These are phyloP conservation scores for Elasticomyces elasticus DNA, from an alignment of 495 filamentous ascomycete genomes.

Conservation along the genomic window DNA sequence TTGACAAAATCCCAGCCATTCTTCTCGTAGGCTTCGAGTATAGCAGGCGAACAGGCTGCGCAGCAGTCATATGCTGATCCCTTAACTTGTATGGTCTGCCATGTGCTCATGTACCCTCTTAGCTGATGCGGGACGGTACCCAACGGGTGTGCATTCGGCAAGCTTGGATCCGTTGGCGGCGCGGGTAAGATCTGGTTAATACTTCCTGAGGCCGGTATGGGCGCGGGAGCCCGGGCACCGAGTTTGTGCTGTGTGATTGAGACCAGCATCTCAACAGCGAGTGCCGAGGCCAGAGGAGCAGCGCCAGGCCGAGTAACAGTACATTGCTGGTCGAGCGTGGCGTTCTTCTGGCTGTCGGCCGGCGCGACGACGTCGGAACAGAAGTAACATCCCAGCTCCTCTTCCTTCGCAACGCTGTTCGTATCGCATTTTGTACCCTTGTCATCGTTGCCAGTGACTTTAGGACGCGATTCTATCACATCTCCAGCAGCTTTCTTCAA, in stretches of 20 bases:
- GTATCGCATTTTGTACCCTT: neutral
- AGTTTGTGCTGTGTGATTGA: slow-evolving; percentile 79
- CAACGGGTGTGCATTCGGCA: slow-evolving; percentile 54
- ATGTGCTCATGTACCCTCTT: slow-evolving; percentile 78
- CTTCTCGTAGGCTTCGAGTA: slow-evolving; percentile 59
- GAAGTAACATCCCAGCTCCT: slow-evolving; percentile 88
- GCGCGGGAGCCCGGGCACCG: slow-evolving; percentile 48
- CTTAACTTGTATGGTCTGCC: slow-evolving; percentile 71
- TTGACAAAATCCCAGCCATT: slow-evolving; percentile 85
- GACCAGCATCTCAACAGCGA: slow-evolving; percentile 83
- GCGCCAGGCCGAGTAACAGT: slow-evolving; percentile 92
- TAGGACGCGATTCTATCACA: slow-evolving; percentile 1
- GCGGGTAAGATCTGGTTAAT: slow-evolving; percentile 23
- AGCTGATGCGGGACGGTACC: slow-evolving; percentile 88
- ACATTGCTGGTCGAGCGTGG: slow-evolving; percentile 94
- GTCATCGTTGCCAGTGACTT: neutral
- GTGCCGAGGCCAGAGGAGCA: slow-evolving; percentile 80
- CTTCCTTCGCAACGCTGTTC: slow-evolving; percentile 25
- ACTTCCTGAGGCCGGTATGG: slow-evolving; percentile 28
- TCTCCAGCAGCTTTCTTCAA: slow-evolving; percentile 9
- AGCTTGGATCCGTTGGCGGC: slow-evolving; percentile 23
- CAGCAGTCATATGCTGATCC: slow-evolving; percentile 82
- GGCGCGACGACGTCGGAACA: slow-evolving; percentile 97
- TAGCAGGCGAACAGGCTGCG: slow-evolving; percentile 75
- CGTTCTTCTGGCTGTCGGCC: slow-evolving; percentile 45